Percentiles rank a stretch among this genome's conserved stretches.
phyloP scores from a whole-genome alignment of 805 yeast species.

The Yamadazyma sp. region DNA sequence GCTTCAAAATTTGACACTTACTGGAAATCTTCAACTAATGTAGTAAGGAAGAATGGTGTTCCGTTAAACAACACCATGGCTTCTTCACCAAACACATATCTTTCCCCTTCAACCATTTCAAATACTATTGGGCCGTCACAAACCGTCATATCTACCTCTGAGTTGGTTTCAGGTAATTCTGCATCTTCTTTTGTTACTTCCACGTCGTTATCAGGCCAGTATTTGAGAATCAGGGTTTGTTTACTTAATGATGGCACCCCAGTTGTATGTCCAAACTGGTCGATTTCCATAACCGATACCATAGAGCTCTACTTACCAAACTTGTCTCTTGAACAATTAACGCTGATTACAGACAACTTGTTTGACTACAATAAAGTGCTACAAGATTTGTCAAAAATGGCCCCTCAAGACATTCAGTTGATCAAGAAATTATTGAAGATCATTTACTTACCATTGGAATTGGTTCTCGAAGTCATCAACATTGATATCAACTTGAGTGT shows the following conservation, averaged over 20 bases:
- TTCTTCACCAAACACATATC: slow-evolving; percentile 38
- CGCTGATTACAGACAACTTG: slow-evolving; percentile 37
- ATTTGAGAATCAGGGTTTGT: slow-evolving; percentile 67
- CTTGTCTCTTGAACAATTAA: slow-evolving; percentile 48
- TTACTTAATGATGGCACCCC: slow-evolving; percentile 83
- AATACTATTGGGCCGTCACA: slow-evolving; percentile 15
- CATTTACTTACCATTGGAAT: slow-evolving; percentile 59
- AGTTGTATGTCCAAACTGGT: slow-evolving; percentile 70
- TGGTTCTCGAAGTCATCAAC: slow-evolving; percentile 56
- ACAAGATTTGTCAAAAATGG: slow-evolving; percentile 38
- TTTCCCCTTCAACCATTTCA: slow-evolving; percentile 34
- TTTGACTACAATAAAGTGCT: slow-evolving; percentile 43
- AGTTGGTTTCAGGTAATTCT: slow-evolving; percentile 18
- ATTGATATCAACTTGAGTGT: slow-evolving; percentile 64
- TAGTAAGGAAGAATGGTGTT: slow-evolving; percentile 28
- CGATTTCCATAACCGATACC: slow-evolving; percentile 49
- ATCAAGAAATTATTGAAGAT: slow-evolving; percentile 46
- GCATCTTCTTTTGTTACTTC: slow-evolving; percentile 75
- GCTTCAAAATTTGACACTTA: slow-evolving; percentile 92
- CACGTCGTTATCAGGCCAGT: slow-evolving; percentile 83
- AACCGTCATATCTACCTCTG: slow-evolving; percentile 18
- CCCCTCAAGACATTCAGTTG: slow-evolving; percentile 32
- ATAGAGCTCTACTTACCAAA: slow-evolving; percentile 62
- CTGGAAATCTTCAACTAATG: slow-evolving; percentile 85
- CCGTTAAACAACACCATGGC: slow-evolving; percentile 5